phyloP scores from a whole-genome alignment of 2,329 filamentous ascomycete species.

The Talaromyces albobiverticillius region DNA sequence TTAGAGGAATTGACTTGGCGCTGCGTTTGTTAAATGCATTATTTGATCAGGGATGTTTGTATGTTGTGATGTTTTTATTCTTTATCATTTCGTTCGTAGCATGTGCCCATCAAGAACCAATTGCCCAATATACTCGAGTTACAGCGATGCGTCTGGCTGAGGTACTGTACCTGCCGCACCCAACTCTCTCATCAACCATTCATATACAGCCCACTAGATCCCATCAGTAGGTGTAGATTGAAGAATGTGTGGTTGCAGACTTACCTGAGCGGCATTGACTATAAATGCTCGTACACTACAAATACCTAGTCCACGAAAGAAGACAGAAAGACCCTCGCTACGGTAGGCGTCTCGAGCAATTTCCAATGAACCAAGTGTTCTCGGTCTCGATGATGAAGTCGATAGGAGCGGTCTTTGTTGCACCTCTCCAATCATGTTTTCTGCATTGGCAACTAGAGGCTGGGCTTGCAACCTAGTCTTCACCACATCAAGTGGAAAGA shows the following conservation, averaged over 20 bases:
- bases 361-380: slow-evolving; percentile 54
- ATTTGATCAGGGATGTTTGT: not conserved
- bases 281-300: slow-evolving; percentile 86
- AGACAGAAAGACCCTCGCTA: slow-evolving; percentile 59
- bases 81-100: not conserved
- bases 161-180: slow-evolving; percentile 16
- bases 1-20: not conserved
- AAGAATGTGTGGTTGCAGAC: slow-evolving; percentile 16
- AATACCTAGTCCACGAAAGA: slow-evolving; percentile 72
- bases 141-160: slow-evolving; percentile 16
- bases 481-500: slow-evolving; percentile 88
- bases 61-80: not conserved
- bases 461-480: slow-evolving; percentile 91
- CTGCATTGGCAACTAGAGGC: slow-evolving; percentile 28
- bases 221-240: slow-evolving; percentile 1
- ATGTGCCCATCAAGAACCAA: too few species aligned
- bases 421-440: too few species aligned
- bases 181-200: slow-evolving; percentile 69
- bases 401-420: slow-evolving; percentile 20
- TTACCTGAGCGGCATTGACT: slow-evolving; percentile 78
- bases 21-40: not conserved
- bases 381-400: slow-evolving; percentile 15
- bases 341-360: slow-evolving; percentile 66
- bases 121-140: not conserved
- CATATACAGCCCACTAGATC: slow-evolving; percentile 78